A percentile compares a stretch with the other conserved stretches of the same genome.
Conservation (phyloP, 495 filamentous ascomycete species). For the Rhizodiscina lignyota region DNA sequence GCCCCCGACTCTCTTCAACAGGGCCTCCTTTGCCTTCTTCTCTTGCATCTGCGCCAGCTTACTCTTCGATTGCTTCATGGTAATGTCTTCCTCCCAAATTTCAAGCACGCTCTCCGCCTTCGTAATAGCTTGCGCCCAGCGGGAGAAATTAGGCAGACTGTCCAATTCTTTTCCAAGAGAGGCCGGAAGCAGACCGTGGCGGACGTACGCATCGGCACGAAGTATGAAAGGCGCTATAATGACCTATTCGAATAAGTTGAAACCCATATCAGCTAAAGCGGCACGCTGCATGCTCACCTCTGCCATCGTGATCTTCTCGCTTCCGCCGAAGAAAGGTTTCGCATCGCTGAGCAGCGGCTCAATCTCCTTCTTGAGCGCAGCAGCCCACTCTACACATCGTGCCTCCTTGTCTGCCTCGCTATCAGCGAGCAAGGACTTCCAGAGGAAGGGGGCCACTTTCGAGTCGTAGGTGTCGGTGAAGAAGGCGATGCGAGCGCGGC, state of each 20-base stretch:
- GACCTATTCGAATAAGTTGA: no score
- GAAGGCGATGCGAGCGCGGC: conserved; percentile 53
- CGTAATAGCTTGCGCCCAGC: no score
- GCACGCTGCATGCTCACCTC: no score
- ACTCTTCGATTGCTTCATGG: conserved; percentile 11
- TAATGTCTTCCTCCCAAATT: conserved; percentile 38
- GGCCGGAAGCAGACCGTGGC: conserved; percentile 32
- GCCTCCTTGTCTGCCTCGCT: conserved; percentile 24
- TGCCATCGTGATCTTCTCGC: conserved; percentile 52
- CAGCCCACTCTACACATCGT: conserved; percentile 28
- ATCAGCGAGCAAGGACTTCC: conserved; percentile 23
- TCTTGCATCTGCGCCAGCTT: conserved; percentile 17
- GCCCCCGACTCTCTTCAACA: no score
- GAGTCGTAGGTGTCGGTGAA: conserved; percentile 60
- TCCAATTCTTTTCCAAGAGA: conserved; percentile 30
- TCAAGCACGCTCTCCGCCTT: conserved; percentile 52
- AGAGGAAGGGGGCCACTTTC: conserved; percentile 38
- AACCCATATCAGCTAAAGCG: no score
- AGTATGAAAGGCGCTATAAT: no score
- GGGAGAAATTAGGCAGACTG: conserved; percentile 44
- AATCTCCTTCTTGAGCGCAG: conserved; percentile 50
- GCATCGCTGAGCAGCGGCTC: conserved; percentile 53
- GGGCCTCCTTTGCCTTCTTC: conserved; percentile 23
- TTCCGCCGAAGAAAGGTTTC: conserved; percentile 68
- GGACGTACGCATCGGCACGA: conserved; percentile 33